Evolutionary conservation across 805 yeast genomes (phyloP).

Genomic region (Metschnikowia koreensis): DNA sequence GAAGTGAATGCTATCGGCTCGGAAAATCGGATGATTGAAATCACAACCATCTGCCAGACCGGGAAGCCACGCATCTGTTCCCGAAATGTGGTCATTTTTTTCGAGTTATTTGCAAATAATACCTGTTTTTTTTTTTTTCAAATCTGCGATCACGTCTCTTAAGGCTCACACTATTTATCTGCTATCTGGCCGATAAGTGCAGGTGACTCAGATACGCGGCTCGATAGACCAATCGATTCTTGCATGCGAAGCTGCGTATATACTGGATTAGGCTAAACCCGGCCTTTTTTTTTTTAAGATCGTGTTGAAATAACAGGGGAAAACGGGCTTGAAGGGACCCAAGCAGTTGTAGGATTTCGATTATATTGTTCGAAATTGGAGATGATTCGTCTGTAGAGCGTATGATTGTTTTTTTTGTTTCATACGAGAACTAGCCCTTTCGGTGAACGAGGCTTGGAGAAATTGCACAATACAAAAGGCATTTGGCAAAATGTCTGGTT

Average conservation of each 20-base stretch:
- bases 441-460: no score
- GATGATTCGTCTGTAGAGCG: no score
- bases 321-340: no score
- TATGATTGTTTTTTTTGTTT: no score
- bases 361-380: no score
- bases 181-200: not conserved
- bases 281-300: not conserved
- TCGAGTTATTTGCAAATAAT: no score
- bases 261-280: not conserved
- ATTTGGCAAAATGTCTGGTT: no score
- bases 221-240: not conserved
- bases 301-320: not conserved
- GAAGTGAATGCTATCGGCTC: constrained; percentile 24
- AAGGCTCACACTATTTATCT: not conserved
- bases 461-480: no score
- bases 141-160: not conserved
- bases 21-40: constrained; percentile 19
- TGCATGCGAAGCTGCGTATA: not conserved
- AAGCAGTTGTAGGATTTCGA: no score
- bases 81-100: constrained; percentile 7
- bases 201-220: constrained; percentile 2
- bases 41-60: constrained; percentile 21
- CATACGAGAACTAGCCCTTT: no score
- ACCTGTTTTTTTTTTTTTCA: not conserved
- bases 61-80: constrained; percentile 21